phyloP scores from a whole-genome alignment of 2,329 filamentous ascomycete species.

The Aspergillus pseudoterreus region DNA sequence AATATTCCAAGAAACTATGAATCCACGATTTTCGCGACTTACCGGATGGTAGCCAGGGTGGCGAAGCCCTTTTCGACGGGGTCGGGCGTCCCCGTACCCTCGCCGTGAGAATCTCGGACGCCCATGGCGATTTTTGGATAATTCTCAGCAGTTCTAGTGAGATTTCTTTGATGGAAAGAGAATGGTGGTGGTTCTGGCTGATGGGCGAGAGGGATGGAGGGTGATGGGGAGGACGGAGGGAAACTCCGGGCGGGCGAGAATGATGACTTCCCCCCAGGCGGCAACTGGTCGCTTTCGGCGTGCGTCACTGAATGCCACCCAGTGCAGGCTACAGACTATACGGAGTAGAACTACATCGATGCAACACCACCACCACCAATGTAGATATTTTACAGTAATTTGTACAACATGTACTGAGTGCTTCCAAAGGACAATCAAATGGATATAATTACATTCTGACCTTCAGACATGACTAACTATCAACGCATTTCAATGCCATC shows the following conservation, averaged over 20 bases:
- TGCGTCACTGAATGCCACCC: no score
- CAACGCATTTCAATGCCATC: slow-evolving; percentile 30
- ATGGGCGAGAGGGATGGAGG: slow-evolving; percentile 9
- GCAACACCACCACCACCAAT: no score
- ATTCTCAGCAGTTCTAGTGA: slow-evolving; percentile 1
- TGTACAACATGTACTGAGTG: neutral
- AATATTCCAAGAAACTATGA: slow-evolving; percentile 1
- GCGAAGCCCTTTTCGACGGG: slow-evolving; percentile 73
- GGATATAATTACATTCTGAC: slow-evolving; percentile 12
- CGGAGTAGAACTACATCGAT: no score
- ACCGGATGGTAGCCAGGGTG: slow-evolving; percentile 79
- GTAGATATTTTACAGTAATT: neutral
- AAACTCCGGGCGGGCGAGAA: slow-evolving; percentile 20
- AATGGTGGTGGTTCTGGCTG: neutral
- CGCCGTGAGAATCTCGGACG: slow-evolving; percentile 52
- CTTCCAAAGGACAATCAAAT: neutral
- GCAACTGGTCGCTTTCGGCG: neutral
- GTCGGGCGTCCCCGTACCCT: slow-evolving; percentile 53
- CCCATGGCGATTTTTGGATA: slow-evolving; percentile 44
- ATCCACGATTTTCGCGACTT: slow-evolving; percentile 33
- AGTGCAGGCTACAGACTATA: no score
- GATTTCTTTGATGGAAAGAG: slow-evolving; percentile 12
- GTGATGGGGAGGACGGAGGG: slow-evolving; percentile 10
- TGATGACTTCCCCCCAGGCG: slow-evolving; percentile 12
- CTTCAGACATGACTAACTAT: slow-evolving; percentile 7